These are phyloP conservation scores for Hebeloma cylindrosporum DNA, from an alignment of 768 basidiomycete species.

Conservation along the genomic window DNA sequence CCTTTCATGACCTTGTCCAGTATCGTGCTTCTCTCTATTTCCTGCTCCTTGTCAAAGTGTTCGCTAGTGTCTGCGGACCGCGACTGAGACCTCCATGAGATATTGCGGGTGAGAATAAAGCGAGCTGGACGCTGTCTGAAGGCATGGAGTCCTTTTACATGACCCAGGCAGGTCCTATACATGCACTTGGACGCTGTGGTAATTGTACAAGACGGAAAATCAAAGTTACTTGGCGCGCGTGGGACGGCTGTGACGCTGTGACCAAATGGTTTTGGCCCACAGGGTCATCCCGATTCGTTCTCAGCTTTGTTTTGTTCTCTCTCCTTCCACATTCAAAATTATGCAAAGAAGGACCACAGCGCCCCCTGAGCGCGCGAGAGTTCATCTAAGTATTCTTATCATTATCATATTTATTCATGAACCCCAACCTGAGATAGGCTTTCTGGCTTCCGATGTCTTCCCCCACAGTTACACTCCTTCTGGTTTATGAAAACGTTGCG, in stretches of 20 bases:
- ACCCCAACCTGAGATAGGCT: slow-evolving; percentile 26
- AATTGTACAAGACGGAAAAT: slow-evolving; percentile 8
- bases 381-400: slow-evolving; percentile 17
- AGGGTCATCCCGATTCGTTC: no score
- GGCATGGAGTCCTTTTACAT: slow-evolving; percentile 38
- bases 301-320: no score
- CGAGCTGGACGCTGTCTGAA: slow-evolving; percentile 9
- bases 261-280: slow-evolving; percentile 11
- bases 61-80: slow-evolving; percentile 30
- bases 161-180: slow-evolving; percentile 39
- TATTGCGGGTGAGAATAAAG: slow-evolving; percentile 17
- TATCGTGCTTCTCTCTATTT: slow-evolving; percentile 68
- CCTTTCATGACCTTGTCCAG: slow-evolving; percentile 86
- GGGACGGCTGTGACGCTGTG: slow-evolving; percentile 15
- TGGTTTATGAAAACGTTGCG: slow-evolving; percentile 40
- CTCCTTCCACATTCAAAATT: no score
- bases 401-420: slow-evolving; percentile 4
- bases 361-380: slow-evolving; percentile 16
- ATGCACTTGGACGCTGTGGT: slow-evolving; percentile 33
- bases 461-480: slow-evolving; percentile 27
- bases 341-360: no score
- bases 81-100: slow-evolving; percentile 37
- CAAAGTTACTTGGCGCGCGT: slow-evolving; percentile 10
- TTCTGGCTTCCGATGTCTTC: slow-evolving; percentile 29
- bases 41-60: slow-evolving; percentile 54